Conservation (phyloP, 345 rosid species). For the Dipteronia sinensis region DNA sequence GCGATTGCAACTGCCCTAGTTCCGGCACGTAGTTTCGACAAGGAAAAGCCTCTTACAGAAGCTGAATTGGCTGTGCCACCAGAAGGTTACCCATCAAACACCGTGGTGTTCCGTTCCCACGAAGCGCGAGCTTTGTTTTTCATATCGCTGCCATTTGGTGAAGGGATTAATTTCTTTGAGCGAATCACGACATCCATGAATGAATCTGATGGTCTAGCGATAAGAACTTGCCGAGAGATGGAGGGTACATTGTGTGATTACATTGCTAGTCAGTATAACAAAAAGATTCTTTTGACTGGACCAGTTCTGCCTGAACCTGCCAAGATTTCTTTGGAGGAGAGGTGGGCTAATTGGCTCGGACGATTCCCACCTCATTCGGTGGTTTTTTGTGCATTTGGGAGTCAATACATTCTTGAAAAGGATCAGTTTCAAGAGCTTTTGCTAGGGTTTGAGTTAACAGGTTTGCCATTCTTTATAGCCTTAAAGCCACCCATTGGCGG, state of each 20-base stretch:
- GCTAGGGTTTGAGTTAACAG: conserved; percentile 59
- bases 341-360: conserved; percentile 59
- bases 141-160: conserved; percentile 47
- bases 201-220: conserved; percentile 55
- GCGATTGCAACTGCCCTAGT: conserved; percentile 55
- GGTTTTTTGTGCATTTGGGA: conserved; percentile 71
- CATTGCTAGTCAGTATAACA: conserved; percentile 47
- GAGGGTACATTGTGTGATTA: conserved; percentile 68
- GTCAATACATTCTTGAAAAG: conserved; percentile 51
- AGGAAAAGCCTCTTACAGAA: conserved; percentile 37
- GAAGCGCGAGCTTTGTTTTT: conserved; percentile 50
- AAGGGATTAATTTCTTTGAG: conserved; percentile 53
- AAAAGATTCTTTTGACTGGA: conserved; percentile 56
- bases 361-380: conserved; percentile 50
- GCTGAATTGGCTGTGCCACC: conserved; percentile 57
- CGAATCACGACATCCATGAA: conserved; percentile 41
- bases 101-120: conserved; percentile 42
- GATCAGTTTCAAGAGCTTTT: conserved; percentile 70
- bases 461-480: conserved; percentile 57
- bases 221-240: conserved; percentile 68
- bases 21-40: conserved; percentile 51
- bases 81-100: conserved; percentile 57
- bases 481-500: conserved; percentile 63
- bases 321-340: conserved; percentile 37
- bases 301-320: conserved; percentile 49